phyloP scores from a whole-genome alignment of 2,329 filamentous ascomycete genomes.

The Phaeosphaeriaceae sp. region DNA sequence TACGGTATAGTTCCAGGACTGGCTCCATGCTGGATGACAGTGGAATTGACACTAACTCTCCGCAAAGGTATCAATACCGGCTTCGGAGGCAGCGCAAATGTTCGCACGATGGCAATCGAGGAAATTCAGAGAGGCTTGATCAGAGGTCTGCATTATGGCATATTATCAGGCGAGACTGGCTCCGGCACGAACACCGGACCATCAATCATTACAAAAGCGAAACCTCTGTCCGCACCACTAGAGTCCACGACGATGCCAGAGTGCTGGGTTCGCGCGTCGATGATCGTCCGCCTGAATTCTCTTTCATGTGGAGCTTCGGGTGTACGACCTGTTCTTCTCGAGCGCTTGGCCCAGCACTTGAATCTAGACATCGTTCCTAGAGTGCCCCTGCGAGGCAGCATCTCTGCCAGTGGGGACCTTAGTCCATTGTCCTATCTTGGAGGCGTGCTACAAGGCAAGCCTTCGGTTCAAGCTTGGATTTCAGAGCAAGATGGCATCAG shows the following conservation, averaged over 20 bases:
- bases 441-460: slow-evolving; percentile 55
- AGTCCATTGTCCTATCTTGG: slow-evolving; percentile 64
- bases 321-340: slow-evolving; percentile 57
- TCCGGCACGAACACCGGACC: not conserved
- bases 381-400: slow-evolving; percentile 63
- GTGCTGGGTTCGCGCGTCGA: slow-evolving; percentile 62
- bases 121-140: slow-evolving; percentile 12
- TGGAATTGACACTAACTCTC: not conserved
- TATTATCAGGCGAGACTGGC: not conserved
- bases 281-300: slow-evolving; percentile 64
- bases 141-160: slow-evolving; percentile 13
- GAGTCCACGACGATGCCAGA: slow-evolving; percentile 24
- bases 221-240: slow-evolving; percentile 15
- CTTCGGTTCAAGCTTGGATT: slow-evolving; percentile 50
- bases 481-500: slow-evolving; percentile 15
- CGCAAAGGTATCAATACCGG: slow-evolving; percentile 1
- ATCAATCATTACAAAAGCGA: slow-evolving; percentile 9
- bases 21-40: not conserved
- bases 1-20: not conserved
- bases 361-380: slow-evolving; percentile 54
- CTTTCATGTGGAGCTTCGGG: slow-evolving; percentile 64
- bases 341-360: slow-evolving; percentile 52
- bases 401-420: slow-evolving; percentile 63
- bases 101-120: slow-evolving; percentile 8
- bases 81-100: slow-evolving; percentile 7